A percentile compares a stretch with the other conserved stretches of the same genome.
Evolutionary conservation across 1,284 basidiomycete genomes (phyloP).

Genomic region (Pyrrhoderma lamaoense): DNA sequence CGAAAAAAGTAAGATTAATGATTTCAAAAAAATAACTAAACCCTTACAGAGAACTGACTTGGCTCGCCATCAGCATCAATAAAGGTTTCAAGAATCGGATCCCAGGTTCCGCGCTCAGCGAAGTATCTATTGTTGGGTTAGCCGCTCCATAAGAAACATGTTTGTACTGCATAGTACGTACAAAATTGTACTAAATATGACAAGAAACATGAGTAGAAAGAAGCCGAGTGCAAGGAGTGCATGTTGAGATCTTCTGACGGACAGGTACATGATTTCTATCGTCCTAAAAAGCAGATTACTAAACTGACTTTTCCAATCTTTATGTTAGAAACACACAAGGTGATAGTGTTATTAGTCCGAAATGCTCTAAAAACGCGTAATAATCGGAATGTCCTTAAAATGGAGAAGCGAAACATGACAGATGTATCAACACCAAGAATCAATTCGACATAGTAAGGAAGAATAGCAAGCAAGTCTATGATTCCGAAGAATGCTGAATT

Average conservation of each 20-base stretch:
- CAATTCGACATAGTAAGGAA: conserved; percentile 84
- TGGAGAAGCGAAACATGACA: conserved; percentile 82
- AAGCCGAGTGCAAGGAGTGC: conserved; percentile 80
- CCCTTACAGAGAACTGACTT: conserved; percentile 59
- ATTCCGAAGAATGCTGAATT: conserved; percentile 74
- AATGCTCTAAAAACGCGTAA: conserved; percentile 84
- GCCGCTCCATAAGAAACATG: not conserved
- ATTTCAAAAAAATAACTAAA: not conserved
- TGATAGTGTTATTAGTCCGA: conserved; percentile 72
- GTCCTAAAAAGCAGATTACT: conserved; percentile 41
- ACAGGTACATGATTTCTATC: conserved; percentile 89
- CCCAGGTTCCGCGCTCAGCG: conserved; percentile 83
- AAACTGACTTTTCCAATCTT: not conserved
- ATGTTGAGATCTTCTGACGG: conserved; percentile 79
- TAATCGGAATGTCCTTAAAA: conserved; percentile 75
- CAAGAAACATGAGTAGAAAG: conserved; percentile 81
- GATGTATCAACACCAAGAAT: conserved; percentile 82
- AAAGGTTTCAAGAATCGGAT: conserved; percentile 68
- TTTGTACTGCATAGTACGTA: conserved; percentile 30
- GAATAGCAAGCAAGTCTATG: conserved; percentile 75
- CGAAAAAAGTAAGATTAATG: conserved; percentile 19
- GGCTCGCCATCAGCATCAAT: conserved; percentile 79
- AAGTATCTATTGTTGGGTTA: conserved; percentile 58
- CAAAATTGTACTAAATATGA: conserved; percentile 82
- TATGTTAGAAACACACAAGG: conserved; percentile 46